Percentiles rank a stretch among this genome's conserved stretches.
Conservation (phyloP, 495 filamentous ascomycete species). For the Amphirosellinia nigrospora region DNA sequence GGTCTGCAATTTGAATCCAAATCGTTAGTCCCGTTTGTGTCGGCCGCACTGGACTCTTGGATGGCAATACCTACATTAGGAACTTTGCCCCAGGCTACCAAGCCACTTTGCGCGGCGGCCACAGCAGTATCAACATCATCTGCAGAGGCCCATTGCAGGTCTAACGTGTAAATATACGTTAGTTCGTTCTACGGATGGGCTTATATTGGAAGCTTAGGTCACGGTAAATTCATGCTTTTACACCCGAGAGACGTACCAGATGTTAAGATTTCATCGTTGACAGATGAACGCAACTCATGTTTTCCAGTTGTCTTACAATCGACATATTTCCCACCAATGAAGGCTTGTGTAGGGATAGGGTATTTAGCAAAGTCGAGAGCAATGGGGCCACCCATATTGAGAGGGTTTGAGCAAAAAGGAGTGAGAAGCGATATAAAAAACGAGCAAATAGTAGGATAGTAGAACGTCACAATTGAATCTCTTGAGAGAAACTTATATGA, state of each 20-base stretch:
- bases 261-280: conserved; percentile 21
- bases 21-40: background rate
- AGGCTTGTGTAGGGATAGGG: conserved; percentile 18
- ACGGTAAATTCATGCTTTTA: background rate
- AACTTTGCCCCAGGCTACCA: conserved; percentile 62
- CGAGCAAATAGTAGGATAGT: background rate
- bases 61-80: background rate
- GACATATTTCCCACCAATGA: conserved; percentile 18
- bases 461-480: background rate
- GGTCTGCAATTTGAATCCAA: conserved; percentile 34
- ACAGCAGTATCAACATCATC: conserved; percentile 65
- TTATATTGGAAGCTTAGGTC: background rate
- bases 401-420: background rate
- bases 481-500: background rate
- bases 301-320: conserved; percentile 1
- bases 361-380: conserved; percentile 22
- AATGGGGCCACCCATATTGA: conserved; percentile 5
- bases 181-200: background rate
- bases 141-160: conserved; percentile 19
- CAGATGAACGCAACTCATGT: conserved; percentile 18
- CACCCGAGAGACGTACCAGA: conserved; percentile 6
- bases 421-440: background rate
- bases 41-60: no score
- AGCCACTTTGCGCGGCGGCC: conserved; percentile 63
- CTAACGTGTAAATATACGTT: background rate